Percentiles rank a stretch among this genome's conserved stretches.
phyloP scores from a whole-genome alignment of 2,329 filamentous ascomycete genomes.

The Claviceps arundinis region DNA sequence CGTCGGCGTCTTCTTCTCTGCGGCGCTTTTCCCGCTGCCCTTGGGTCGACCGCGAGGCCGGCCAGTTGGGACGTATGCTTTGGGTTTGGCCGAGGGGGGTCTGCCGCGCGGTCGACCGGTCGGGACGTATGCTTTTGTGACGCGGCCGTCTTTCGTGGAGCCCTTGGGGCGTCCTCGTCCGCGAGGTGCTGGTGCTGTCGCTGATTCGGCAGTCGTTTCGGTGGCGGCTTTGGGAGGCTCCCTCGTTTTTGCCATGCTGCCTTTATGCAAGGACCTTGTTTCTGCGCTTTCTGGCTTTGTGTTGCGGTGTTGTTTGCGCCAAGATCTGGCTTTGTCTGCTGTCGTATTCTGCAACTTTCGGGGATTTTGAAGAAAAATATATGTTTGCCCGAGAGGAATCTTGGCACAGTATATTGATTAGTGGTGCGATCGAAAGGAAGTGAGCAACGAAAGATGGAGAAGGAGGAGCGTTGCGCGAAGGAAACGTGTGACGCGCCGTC shows the following conservation, averaged over 20 bases:
- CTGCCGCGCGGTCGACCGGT: slow-evolving; percentile 31
- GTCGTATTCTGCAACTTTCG: too few species aligned
- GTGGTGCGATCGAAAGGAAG: too few species aligned
- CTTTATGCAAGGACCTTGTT: background rate
- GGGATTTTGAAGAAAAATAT: too few species aligned
- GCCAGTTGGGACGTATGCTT: slow-evolving; percentile 22
- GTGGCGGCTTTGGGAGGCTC: background rate
- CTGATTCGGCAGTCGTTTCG: background rate
- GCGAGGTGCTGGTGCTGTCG: background rate
- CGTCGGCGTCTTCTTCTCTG: slow-evolving; percentile 5
- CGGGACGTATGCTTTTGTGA: slow-evolving; percentile 23
- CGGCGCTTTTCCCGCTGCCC: slow-evolving; percentile 23
- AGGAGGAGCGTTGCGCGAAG: background rate
- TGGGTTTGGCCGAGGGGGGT: slow-evolving; percentile 23
- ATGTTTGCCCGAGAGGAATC: too few species aligned
- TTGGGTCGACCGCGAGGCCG: slow-evolving; percentile 35
- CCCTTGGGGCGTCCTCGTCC: slow-evolving; percentile 3
- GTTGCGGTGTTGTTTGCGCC: too few species aligned
- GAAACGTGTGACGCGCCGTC: background rate
- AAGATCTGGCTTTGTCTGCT: too few species aligned
- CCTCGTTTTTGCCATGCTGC: slow-evolving; percentile 3
- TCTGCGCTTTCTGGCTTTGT: background rate
- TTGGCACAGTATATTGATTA: too few species aligned
- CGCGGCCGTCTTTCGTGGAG: background rate
- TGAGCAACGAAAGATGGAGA: background rate